A percentile compares a stretch with the other conserved stretches of the same genome.
Conservation (phyloP, 2,329 filamentous ascomycete species). For the Botrytis pseudocinerea region DNA sequence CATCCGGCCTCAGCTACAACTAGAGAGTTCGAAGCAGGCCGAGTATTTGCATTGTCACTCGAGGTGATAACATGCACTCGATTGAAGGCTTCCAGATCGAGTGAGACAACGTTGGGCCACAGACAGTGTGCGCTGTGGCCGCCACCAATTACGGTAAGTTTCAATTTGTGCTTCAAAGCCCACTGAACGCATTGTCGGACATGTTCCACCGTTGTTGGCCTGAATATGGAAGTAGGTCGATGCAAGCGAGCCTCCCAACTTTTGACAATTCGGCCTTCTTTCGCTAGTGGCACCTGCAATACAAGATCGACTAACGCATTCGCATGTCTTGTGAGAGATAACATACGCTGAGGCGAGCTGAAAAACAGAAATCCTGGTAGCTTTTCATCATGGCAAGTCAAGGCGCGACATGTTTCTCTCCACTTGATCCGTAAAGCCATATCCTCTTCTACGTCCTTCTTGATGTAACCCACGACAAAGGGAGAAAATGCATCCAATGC, state of each 20-base stretch:
- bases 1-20: conserved; percentile 58
- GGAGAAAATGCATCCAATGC: conserved; percentile 52
- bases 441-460: conserved; percentile 40
- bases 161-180: conserved; percentile 50
- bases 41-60: conserved; percentile 27
- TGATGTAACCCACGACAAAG: conserved; percentile 52
- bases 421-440: conserved; percentile 44
- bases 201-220: conserved; percentile 49
- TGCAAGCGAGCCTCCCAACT: conserved; percentile 52
- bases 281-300: conserved; percentile 42
- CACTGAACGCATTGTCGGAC: conserved; percentile 58
- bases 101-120: conserved; percentile 51
- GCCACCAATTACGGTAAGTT: conserved; percentile 56
- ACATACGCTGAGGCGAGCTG: conserved; percentile 51
- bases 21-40: conserved; percentile 39
- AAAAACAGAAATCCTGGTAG: conserved; percentile 49
- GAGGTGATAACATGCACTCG: conserved; percentile 47
- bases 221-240: conserved; percentile 47
- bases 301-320: conserved; percentile 47
- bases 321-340: conserved; percentile 51
- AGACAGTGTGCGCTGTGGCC: conserved; percentile 62
- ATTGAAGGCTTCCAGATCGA: conserved; percentile 61
- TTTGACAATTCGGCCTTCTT: conserved; percentile 46
- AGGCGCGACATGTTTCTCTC: conserved; percentile 53
- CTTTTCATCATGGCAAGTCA: conserved; percentile 46